Conservation (phyloP, 2,329 filamentous ascomycete species). For the Xylariaceae sp. region DNA sequence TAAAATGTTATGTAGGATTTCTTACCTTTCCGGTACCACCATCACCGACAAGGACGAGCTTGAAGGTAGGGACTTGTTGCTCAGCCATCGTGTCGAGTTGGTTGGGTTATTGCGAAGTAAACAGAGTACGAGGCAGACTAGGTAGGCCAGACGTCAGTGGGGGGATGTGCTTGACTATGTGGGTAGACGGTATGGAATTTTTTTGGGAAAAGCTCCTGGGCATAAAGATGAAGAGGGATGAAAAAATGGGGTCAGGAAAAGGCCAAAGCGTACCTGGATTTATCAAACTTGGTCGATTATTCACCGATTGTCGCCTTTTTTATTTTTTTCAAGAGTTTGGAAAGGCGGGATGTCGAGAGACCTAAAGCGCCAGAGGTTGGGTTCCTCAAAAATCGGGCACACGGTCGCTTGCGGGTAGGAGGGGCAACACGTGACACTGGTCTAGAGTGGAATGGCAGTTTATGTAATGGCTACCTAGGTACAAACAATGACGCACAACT, state of each 20-base stretch:
- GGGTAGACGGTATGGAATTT: constrained; percentile 3
- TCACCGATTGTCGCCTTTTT: constrained; percentile 31
- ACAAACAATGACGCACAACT: constrained; percentile 26
- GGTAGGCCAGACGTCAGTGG: constrained; percentile 33
- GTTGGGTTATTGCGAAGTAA: constrained; percentile 44
- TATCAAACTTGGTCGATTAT: neutral
- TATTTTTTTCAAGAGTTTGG: constrained; percentile 33
- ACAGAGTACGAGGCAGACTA: constrained; percentile 45
- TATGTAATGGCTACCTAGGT: constrained; percentile 11
- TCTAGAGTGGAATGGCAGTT: constrained; percentile 25
- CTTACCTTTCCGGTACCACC: constrained; percentile 99
- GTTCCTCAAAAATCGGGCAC: constrained; percentile 35
- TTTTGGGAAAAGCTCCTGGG: neutral
- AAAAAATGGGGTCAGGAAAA: neutral
- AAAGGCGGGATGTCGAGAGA: constrained; percentile 26
- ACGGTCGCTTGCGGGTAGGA: constrained; percentile 34
- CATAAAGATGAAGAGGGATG: neutral
- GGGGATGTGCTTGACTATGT: constrained; percentile 17
- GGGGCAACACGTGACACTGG: constrained; percentile 34
- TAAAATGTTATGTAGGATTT: constrained; percentile 11
- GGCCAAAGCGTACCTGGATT: neutral
- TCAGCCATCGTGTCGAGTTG: constrained; percentile 63
- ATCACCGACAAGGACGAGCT: constrained; percentile 99
- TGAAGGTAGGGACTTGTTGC: constrained; percentile 79
- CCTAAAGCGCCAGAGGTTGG: constrained; percentile 34